Evolutionary conservation across 1,284 basidiomycete species (phyloP).

Genomic region (Austroboletus sp.): DNA sequence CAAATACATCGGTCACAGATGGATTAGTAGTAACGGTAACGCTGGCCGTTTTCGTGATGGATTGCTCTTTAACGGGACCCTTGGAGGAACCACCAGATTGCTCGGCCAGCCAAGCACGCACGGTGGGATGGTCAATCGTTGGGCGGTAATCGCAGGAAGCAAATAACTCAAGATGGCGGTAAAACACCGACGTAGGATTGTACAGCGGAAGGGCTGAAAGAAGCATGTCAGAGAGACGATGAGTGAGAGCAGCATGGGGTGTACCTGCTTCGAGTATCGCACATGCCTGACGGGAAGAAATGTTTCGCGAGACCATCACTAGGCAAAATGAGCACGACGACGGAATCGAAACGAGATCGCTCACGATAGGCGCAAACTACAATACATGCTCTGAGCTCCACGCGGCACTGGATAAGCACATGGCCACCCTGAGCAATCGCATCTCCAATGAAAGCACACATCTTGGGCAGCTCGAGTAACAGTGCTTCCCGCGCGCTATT

Average conservation of each 20-base stretch:
- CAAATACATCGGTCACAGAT: slow-evolving; percentile 32
- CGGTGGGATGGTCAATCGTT: slow-evolving; percentile 35
- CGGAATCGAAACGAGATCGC: slow-evolving; percentile 21
- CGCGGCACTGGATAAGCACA: slow-evolving; percentile 62
- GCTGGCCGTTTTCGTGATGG: slow-evolving; percentile 7
- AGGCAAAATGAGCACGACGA: slow-evolving; percentile 9
- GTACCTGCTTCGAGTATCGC: slow-evolving; percentile 40
- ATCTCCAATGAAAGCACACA: slow-evolving; percentile 40
- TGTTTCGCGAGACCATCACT: slow-evolving; percentile 38
- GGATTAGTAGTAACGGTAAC: slow-evolving; percentile 3
- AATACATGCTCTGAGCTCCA: slow-evolving; percentile 49
- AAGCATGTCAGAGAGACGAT: neutral
- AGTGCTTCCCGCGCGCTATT: slow-evolving; percentile 35
- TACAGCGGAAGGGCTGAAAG: slow-evolving; percentile 49
- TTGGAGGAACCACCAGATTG: slow-evolving; percentile 22
- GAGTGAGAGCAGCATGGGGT: neutral
- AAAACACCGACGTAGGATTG: slow-evolving; percentile 45
- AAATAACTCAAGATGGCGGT: slow-evolving; percentile 44
- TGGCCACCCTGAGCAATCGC: slow-evolving; percentile 36
- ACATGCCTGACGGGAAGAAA: slow-evolving; percentile 35
- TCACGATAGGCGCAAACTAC: slow-evolving; percentile 60
- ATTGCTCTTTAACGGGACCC: slow-evolving; percentile 9
- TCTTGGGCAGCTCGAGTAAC: slow-evolving; percentile 39
- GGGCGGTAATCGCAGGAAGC: slow-evolving; percentile 41
- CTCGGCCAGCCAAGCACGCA: slow-evolving; percentile 35